A percentile compares a stretch with the other conserved stretches of the same genome.
Evolutionary conservation across 2,329 filamentous ascomycete species (phyloP).

Genomic region (Pseudocercospora fijiensis): DNA sequence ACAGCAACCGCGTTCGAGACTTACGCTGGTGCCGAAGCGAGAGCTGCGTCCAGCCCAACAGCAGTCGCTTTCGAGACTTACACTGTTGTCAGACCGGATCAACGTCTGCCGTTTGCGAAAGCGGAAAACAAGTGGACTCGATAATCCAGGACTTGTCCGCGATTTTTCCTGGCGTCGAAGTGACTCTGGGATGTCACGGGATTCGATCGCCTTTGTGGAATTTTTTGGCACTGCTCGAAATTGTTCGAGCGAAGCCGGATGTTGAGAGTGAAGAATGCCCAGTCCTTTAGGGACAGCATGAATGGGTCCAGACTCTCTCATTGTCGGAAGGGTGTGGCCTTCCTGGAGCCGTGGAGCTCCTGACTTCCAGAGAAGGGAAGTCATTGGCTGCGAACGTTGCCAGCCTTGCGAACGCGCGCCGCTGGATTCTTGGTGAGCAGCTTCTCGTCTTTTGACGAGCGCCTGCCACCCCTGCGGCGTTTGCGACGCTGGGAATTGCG

Average conservation of each 20-base stretch:
- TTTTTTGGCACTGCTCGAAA: not conserved
- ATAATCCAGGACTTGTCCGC: not conserved
- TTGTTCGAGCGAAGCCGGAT: not conserved
- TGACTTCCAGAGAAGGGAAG: not conserved
- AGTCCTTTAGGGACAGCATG: conserved; percentile 7
- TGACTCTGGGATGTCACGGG: not conserved
- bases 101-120: conserved; percentile 7
- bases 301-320: conserved; percentile 3
- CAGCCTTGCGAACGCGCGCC: not conserved
- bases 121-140: not conserved
- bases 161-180: not conserved
- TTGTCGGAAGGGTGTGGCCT: conserved; percentile 2
- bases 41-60: not conserved
- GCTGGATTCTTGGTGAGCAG: not conserved
- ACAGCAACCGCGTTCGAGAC: not conserved
- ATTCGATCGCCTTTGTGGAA: not conserved
- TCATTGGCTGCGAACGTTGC: conserved; percentile 2
- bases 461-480: not conserved
- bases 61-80: not conserved
- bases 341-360: conserved; percentile 4
- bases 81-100: not conserved
- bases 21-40: not conserved
- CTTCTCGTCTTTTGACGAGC: not conserved
- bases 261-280: conserved; percentile 5
- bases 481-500: not conserved